Evolutionary conservation across 306 rosid species (phyloP), one percentile per base, ranked within the genome.

Genomic region (Vachellia pachyceras): DNA sequence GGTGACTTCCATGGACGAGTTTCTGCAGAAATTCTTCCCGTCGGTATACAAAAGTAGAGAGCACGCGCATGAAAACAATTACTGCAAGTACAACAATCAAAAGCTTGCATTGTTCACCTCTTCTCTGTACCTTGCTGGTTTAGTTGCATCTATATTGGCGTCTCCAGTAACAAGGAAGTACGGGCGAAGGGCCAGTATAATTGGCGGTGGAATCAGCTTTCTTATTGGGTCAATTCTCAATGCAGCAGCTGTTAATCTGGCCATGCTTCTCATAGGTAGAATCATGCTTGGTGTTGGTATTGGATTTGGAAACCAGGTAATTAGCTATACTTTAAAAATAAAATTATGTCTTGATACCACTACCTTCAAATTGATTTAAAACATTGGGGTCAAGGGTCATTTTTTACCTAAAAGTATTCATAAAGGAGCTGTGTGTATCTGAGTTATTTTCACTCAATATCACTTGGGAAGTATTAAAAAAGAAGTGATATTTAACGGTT

Each of bases 221-320:
- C 40, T 61, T 33, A 61, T 61, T 2, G 68, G 68, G 5, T 61
- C 68, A 13, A 1, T 13, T 61, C 40, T 61, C 68, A 61, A 61
- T 25, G 68, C 68, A 33, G 17, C 68, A 61, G 68, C 68, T 61
- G 68, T 61, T 25, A 61, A 61, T 61, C 68, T 61, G 40, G 68
- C 68, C 68, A 61, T 61, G 68, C 68, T 61, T 33, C 40, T 61
- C 8, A 7, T 61, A 33, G 68, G 68, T 33, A 29, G 68, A 61
- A 61, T 61, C 39, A 61, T 61, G 68, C 68, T 61, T 5, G 68
- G 68, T 61, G 68, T 61, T 61, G 68, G 68, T 40, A 61, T 61
- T 25, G 68, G 68, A 29, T 61, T 61, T 61, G 68, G 68, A 61
- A 61, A 61, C 40, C 68, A 61, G 68, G 68, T 61, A 61, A 61